Conservation (phyloP, 345 rosid species). For the Eucalyptus melliodora region DNA sequence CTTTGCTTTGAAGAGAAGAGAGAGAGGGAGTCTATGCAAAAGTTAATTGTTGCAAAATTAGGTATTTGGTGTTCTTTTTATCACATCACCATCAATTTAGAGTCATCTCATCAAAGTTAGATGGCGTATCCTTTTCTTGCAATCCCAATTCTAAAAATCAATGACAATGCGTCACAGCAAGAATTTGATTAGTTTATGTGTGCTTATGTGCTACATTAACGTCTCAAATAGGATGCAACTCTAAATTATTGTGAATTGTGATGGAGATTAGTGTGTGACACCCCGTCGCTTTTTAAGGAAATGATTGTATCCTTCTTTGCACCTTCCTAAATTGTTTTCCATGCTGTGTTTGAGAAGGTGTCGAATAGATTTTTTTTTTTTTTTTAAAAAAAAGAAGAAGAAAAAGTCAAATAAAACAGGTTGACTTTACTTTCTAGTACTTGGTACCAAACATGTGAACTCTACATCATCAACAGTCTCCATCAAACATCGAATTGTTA, state of each 20-base stretch:
- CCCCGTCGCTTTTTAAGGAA: not conserved
- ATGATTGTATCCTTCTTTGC: not conserved
- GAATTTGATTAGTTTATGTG: not conserved
- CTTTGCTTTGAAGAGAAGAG: not conserved
- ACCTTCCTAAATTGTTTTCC: not conserved
- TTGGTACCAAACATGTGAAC: not conserved
- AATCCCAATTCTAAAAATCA: not conserved
- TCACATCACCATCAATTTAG: not conserved
- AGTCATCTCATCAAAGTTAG: not conserved
- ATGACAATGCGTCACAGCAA: not conserved
- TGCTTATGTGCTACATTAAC: not conserved
- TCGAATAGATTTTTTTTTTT: not conserved
- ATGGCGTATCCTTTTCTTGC: not conserved
- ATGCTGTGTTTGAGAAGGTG: not conserved
- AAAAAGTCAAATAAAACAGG: not conserved
- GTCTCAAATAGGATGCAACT: not conserved
- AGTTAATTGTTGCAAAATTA: not conserved
- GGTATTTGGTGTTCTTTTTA: not conserved
- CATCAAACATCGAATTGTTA: not conserved
- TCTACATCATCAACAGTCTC: not conserved
- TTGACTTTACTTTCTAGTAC: not conserved
- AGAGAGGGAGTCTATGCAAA: not conserved
- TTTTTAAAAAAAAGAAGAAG: not conserved
- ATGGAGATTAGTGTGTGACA: not conserved
- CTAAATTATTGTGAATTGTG: not conserved